These are phyloP conservation scores for Boletus vinaceobasis DNA, from an alignment of 768 basidiomycete species.

Conservation along the genomic window DNA sequence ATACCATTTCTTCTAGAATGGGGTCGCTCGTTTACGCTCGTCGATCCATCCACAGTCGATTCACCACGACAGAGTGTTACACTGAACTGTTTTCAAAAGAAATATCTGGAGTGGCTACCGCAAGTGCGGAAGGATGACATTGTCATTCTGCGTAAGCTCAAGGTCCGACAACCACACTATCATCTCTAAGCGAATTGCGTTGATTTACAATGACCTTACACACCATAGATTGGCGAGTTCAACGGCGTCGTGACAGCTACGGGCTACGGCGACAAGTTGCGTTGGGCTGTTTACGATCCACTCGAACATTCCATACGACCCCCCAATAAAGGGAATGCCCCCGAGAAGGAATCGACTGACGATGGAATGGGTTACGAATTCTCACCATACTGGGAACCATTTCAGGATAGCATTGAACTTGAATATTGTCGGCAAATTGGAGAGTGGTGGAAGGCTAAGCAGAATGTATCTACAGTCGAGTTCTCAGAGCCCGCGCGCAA, in stretches of 20 bases:
- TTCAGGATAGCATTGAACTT: conserved; percentile 34
- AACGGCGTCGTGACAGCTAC: conserved; percentile 33
- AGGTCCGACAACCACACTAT: conserved; percentile 34
- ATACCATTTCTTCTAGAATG: conserved; percentile 39
- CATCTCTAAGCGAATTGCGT: neutral
- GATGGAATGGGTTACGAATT: conserved; percentile 38
- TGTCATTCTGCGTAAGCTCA: conserved; percentile 48
- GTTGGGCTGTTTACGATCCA: conserved; percentile 55
- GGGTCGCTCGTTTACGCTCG: conserved; percentile 41
- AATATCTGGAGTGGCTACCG: conserved; percentile 49
- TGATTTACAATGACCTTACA: neutral
- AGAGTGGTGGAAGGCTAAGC: conserved; percentile 49
- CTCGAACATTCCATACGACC: conserved; percentile 35
- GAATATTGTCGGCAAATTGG: conserved; percentile 42
- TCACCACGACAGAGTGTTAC: conserved; percentile 24
- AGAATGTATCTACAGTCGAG: conserved; percentile 14
- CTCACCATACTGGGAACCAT: conserved; percentile 45
- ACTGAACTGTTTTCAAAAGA: conserved; percentile 53
- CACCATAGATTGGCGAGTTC: conserved; percentile 33
- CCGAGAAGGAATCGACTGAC: conserved; percentile 31
- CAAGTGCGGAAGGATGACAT: conserved; percentile 45
- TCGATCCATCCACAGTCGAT: conserved; percentile 49
- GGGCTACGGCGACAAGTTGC: conserved; percentile 45
- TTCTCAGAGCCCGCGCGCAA: conserved; percentile 18
- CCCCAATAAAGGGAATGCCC: conserved; percentile 36